A percentile compares a stretch with the other conserved stretches of the same genome.
These are phyloP conservation scores for Sordaria brevicollis DNA, from an alignment of 495 filamentous ascomycete genomes.

Conservation along the genomic window DNA sequence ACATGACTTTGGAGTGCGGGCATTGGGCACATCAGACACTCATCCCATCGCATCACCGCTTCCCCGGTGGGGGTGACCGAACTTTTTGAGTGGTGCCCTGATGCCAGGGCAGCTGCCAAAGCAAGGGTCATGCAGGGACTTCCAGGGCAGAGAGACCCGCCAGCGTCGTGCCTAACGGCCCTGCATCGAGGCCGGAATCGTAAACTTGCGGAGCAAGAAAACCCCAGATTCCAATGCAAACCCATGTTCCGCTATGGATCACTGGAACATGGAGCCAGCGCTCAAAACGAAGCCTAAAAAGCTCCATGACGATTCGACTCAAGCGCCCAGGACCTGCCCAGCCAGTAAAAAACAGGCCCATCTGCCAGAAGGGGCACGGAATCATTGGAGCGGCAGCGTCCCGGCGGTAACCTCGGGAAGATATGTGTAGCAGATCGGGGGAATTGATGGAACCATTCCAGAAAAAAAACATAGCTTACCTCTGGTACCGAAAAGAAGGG, in stretches of 20 bases:
- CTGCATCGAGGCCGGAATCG: background rate
- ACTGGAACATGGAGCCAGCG: background rate
- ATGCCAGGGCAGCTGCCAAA: background rate
- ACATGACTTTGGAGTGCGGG: background rate
- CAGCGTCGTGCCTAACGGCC: background rate
- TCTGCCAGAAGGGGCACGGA: background rate
- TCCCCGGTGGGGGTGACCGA: background rate
- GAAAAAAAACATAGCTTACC: constrained; percentile 3
- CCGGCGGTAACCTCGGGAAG: background rate
- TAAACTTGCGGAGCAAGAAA: background rate
- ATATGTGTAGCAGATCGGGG: background rate
- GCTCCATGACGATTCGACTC: background rate
- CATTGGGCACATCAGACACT: background rate
- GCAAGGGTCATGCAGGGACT: background rate
- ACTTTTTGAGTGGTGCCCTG: background rate
- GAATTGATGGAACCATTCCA: background rate
- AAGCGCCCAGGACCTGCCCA: background rate
- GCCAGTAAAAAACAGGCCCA: constrained; percentile 3
- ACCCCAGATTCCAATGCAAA: background rate
- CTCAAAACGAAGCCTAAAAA: background rate
- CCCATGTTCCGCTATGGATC: background rate
- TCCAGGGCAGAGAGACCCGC: background rate
- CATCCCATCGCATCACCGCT: background rate
- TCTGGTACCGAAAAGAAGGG: constrained; percentile 6
- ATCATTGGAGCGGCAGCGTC: background rate